phyloP scores from a whole-genome alignment of 2,329 filamentous ascomycete species.

The Aspergillus uvarum region DNA sequence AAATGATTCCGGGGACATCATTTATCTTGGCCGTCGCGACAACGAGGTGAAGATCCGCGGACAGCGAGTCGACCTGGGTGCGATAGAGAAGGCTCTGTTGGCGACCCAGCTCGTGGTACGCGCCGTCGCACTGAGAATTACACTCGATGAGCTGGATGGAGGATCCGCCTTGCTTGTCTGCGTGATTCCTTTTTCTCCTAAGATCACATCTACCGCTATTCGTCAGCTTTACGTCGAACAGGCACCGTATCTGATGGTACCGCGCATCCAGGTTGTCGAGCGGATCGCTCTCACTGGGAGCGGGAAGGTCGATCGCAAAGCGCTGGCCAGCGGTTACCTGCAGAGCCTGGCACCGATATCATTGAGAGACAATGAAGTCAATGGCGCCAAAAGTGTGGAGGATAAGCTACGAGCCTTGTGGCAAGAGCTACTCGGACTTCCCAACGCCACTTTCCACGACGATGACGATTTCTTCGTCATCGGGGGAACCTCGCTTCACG shows the following conservation, averaged over 20 bases:
- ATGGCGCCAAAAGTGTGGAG: neutral
- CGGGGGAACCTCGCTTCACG: neutral
- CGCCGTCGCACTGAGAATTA: slow-evolving; percentile 15
- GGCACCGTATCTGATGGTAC: slow-evolving; percentile 54
- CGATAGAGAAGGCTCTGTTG: slow-evolving; percentile 19
- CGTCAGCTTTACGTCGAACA: neutral
- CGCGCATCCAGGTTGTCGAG: slow-evolving; percentile 65
- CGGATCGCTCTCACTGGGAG: slow-evolving; percentile 70
- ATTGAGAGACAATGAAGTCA: neutral
- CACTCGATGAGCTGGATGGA: slow-evolving; percentile 9
- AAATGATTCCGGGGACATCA: slow-evolving; percentile 28
- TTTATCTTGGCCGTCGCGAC: slow-evolving; percentile 51
- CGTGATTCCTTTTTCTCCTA: slow-evolving; percentile 22
- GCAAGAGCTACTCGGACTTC: neutral
- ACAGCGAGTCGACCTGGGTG: slow-evolving; percentile 57
- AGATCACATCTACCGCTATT: slow-evolving; percentile 28
- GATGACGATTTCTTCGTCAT: neutral
- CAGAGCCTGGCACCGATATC: neutral
- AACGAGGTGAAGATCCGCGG: slow-evolving; percentile 47
- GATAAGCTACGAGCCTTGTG: neutral
- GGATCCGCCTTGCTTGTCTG: slow-evolving; percentile 22
- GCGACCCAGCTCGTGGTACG: slow-evolving; percentile 17
- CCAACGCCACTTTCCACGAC: slow-evolving; percentile 1
- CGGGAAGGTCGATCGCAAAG: slow-evolving; percentile 58
- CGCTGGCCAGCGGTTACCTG: slow-evolving; percentile 12